Evolutionary conservation across 176 grass and related monocot species (phyloP).

Genomic region (Bothriochloa decipiens): DNA sequence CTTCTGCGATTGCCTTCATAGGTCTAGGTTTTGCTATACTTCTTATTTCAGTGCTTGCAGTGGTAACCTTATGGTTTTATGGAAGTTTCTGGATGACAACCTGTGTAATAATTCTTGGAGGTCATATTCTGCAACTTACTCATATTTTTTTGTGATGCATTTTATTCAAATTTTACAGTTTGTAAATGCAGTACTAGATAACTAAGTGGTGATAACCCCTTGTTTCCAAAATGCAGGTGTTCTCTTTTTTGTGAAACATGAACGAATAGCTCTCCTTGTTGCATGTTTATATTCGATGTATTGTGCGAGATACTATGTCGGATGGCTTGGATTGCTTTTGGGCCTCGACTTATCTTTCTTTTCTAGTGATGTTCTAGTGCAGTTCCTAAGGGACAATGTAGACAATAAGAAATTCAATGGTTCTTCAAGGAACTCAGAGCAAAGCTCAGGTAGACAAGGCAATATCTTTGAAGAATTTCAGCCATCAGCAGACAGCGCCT

Average conservation of each 20-base stretch:
- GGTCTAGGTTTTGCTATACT: constrained; percentile 68
- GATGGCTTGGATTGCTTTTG: constrained; percentile 88
- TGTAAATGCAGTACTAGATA: constrained; percentile 26
- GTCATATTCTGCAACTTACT: constrained; percentile 56
- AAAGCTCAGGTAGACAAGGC: constrained; percentile 53
- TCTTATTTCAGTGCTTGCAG: constrained; percentile 51
- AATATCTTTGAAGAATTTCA: constrained; percentile 60
- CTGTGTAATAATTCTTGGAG: constrained; percentile 77
- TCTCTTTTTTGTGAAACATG: constrained; percentile 74
- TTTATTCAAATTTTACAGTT: constrained; percentile 16
- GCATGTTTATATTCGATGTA: constrained; percentile 85
- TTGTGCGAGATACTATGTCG: constrained; percentile 81
- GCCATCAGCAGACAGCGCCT: constrained; percentile 50
- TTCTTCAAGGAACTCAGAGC: constrained; percentile 55
- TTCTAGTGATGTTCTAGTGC: constrained; percentile 83
- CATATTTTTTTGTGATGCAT: constrained; percentile 8
- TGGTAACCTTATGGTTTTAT: constrained; percentile 84
- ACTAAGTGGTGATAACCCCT: not conserved
- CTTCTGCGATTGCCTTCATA: constrained; percentile 51
- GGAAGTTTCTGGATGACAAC: constrained; percentile 95
- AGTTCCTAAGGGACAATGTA: constrained; percentile 77
- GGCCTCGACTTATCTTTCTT: constrained; percentile 92
- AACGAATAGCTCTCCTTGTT: constrained; percentile 75
- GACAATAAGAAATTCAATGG: constrained; percentile 53
- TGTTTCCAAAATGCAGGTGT: constrained; percentile 60